These are phyloP conservation scores for Termitomyces sp. DNA, from an alignment of 768 basidiomycete species.

Conservation along the genomic window DNA sequence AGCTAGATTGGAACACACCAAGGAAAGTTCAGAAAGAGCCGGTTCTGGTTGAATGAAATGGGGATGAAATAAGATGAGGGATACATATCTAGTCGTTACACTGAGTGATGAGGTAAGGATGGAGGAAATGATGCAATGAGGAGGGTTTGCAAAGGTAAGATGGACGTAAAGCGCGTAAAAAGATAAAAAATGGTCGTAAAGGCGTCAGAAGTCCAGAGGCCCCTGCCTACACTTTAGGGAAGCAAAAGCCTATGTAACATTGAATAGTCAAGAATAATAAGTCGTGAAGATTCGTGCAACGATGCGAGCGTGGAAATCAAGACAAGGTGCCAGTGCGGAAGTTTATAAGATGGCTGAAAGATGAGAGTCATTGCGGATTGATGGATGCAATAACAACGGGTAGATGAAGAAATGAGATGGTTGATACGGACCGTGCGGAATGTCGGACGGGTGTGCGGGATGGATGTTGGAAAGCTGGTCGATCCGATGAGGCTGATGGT, in stretches of 20 bases:
- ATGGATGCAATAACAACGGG: constrained; percentile 20
- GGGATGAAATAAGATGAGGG: constrained; percentile 30
- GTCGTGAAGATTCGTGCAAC: constrained; percentile 31
- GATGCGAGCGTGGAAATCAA: constrained; percentile 27
- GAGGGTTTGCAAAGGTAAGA: constrained; percentile 5
- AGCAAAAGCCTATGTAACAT: constrained; percentile 16
- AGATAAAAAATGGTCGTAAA: constrained; percentile 17
- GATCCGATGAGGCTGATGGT: neutral
- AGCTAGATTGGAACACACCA: neutral
- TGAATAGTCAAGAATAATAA: constrained; percentile 23
- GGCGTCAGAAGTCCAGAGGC: constrained; percentile 14
- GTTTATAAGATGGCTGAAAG: constrained; percentile 13
- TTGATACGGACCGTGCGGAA: constrained; percentile 12
- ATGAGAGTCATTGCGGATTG: constrained; percentile 13
- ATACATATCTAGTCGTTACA: constrained; percentile 78
- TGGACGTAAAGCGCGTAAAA: constrained; percentile 14
- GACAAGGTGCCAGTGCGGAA: constrained; percentile 26
- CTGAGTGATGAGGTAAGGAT: constrained; percentile 29
- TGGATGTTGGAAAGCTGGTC: neutral
- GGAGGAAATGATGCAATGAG: constrained; percentile 6
- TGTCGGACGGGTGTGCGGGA: constrained; percentile 13
- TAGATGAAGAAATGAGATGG: constrained; percentile 17
- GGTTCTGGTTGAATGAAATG: constrained; percentile 25
- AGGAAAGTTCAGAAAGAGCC: neutral
- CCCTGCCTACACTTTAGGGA: constrained; percentile 5